Evolutionary conservation across 192 early-diverging fungal species (phyloP).

Genomic region (Phlyctochytrium planicorne): DNA sequence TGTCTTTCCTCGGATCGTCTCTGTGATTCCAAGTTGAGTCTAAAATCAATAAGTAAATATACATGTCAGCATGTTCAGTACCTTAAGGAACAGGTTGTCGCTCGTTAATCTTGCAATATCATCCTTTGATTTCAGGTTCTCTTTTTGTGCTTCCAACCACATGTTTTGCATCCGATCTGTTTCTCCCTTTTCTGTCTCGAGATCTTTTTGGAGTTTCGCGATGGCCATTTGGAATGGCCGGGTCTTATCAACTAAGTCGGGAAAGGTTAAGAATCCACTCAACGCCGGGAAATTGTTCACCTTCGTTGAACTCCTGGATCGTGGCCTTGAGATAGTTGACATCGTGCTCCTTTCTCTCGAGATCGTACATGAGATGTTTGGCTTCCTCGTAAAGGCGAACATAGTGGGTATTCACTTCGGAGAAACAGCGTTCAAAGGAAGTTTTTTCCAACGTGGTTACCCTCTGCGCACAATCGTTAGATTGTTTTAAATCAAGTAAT

Average conservation of each 20-base stretch:
- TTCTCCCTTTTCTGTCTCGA: constrained; percentile 27
- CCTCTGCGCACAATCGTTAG: background rate
- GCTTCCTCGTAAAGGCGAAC: constrained; percentile 41
- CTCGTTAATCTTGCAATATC: constrained; percentile 22
- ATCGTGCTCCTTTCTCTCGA: constrained; percentile 53
- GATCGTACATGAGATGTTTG: constrained; percentile 42
- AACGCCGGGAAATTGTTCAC: constrained; percentile 19
- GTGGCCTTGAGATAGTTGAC: constrained; percentile 46
- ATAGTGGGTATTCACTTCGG: constrained; percentile 41
- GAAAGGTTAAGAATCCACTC: constrained; percentile 17
- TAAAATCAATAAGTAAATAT: constrained; percentile 17
- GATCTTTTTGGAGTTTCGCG: constrained; percentile 39
- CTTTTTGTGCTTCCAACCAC: constrained; percentile 51
- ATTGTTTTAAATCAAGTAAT: background rate
- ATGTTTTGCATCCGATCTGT: constrained; percentile 49
- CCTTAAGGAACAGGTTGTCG: constrained; percentile 23
- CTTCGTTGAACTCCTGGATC: constrained; percentile 27
- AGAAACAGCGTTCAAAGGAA: constrained; percentile 16
- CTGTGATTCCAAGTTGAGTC: constrained; percentile 50
- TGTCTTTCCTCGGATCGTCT: constrained; percentile 43
- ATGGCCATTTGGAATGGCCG: constrained; percentile 32
- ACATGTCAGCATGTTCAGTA: background rate
- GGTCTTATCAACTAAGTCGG: constrained; percentile 34
- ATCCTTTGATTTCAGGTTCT: constrained; percentile 33
- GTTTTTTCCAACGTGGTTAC: constrained; percentile 18